Base-by-base conservation (phyloP, 805 yeast genomes). In the Barnettozyma populi region DNA sequence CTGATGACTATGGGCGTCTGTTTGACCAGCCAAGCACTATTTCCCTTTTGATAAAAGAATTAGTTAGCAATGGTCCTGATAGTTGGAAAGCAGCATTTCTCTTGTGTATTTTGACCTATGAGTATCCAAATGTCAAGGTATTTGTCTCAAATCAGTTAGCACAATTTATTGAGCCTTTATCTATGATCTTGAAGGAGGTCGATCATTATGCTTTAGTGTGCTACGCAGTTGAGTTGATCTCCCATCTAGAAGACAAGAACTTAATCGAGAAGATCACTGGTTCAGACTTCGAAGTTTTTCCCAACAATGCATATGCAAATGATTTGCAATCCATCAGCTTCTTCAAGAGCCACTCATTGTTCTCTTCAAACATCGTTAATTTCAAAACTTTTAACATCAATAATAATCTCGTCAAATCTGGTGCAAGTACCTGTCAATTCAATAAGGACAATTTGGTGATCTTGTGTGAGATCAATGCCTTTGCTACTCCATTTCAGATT, bases 1-100 rank as follows among this genome's bases (percentile, higher is more conserved):
- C 36, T 20, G 40, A 42, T 36, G 59, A 57, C 42, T 57, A 54
- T 39, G 64, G 64, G 10, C 24, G 42, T 2, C 31, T 24, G 1
- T 53, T 59, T 48, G 57, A 56, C 24, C 43, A 50, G 4, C 53
- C 55, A 3, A 46, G 48, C 3, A 19, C 50, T 25, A 35, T 52
- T 24, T 47, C 36, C 2, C 5, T 47, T 1, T 49, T 60, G 29
- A 31, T 52, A 4, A 45, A 52, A 0, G 53, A 52, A 23, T 44
- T 45, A 9, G 13, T 53, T 6, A n/a, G 41, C 4, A 29, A 24
- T 9, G 46, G 46, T 36, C 23, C 43, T 6, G 52, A 53, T 29
- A 58, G 61, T 24, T 61, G 64, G 64, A 61, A 59, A 45, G 63
- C 60, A 3, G 50, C 57, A 1, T 59, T 61, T 29, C 37, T 59